phyloP scores from a whole-genome alignment of 768 basidiomycete species.

The Suillus hirtellus region DNA sequence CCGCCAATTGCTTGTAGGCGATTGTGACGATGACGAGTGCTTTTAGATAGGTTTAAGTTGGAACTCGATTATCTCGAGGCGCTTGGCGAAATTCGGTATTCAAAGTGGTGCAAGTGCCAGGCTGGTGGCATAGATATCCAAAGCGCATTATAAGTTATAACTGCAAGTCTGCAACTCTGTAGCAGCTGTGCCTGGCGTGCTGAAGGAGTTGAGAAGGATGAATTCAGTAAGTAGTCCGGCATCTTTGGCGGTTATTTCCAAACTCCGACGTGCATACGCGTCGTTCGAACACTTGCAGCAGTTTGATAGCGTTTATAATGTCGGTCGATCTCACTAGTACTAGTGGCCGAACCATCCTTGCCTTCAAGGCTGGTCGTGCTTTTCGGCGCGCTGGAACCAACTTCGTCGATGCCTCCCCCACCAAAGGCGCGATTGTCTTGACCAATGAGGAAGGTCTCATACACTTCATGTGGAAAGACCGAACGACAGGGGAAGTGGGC shows the following conservation, averaged over 20 bases:
- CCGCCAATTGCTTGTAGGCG: no score
- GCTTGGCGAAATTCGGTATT: no score
- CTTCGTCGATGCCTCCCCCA: slow-evolving; percentile 62
- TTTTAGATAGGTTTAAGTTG: no score
- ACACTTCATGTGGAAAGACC: slow-evolving; percentile 81
- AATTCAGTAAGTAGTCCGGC: no score
- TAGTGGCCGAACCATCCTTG: slow-evolving; percentile 34
- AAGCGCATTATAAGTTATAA: no score
- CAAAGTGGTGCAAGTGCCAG: no score
- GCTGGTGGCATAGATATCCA: no score
- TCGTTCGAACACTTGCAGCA: not conserved
- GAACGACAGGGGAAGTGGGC: slow-evolving; percentile 56
- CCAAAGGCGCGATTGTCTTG: slow-evolving; percentile 74
- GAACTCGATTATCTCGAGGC: no score
- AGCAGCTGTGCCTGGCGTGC: no score
- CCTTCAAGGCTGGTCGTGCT: slow-evolving; percentile 73
- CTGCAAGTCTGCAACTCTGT: no score
- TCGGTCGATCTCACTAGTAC: slow-evolving; percentile 25
- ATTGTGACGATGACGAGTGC: no score
- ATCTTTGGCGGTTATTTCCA: not conserved
- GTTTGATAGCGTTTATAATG: not conserved
- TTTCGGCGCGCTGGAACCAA: slow-evolving; percentile 68
- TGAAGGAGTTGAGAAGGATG: no score
- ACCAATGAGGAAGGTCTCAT: slow-evolving; percentile 72
- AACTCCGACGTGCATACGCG: slow-evolving; percentile 8